These are phyloP conservation scores for Boletus rex-veris DNA, from an alignment of 768 basidiomycete species.

Conservation along the genomic window DNA sequence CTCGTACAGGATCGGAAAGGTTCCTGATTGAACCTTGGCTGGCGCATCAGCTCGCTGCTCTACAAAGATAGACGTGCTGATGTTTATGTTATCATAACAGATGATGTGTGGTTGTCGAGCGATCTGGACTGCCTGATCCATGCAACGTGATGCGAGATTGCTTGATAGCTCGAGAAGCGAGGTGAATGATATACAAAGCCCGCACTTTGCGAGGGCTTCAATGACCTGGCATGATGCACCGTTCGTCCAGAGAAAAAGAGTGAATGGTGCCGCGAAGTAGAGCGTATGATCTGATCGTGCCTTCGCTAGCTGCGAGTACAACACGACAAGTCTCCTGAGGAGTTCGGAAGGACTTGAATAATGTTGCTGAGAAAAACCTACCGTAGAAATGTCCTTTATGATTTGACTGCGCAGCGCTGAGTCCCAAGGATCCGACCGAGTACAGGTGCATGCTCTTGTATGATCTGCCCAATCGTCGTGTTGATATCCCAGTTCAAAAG, in stretches of 20 bases:
- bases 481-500: background rate
- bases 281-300: background rate
- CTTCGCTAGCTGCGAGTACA: background rate
- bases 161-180: background rate
- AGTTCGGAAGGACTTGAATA: too few relatives aligned
- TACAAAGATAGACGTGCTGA: too few relatives aligned
- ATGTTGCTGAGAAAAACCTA: background rate
- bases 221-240: background rate
- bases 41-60: too few relatives aligned
- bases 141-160: background rate
- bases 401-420: background rate
- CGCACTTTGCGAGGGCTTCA: background rate
- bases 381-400: background rate
- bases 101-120: background rate
- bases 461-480: background rate
- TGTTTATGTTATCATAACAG: background rate
- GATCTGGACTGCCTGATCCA: background rate
- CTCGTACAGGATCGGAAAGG: too few relatives aligned
- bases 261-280: background rate
- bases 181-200: background rate
- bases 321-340: background rate
- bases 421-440: background rate
- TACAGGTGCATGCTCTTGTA: background rate
- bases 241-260: background rate
- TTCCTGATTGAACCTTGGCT: too few relatives aligned